Percentiles rank a stretch among this genome's conserved stretches.
phyloP scores from a whole-genome alignment of 2,329 filamentous ascomycete genomes.

The Hymenoscyphus salicellus region DNA sequence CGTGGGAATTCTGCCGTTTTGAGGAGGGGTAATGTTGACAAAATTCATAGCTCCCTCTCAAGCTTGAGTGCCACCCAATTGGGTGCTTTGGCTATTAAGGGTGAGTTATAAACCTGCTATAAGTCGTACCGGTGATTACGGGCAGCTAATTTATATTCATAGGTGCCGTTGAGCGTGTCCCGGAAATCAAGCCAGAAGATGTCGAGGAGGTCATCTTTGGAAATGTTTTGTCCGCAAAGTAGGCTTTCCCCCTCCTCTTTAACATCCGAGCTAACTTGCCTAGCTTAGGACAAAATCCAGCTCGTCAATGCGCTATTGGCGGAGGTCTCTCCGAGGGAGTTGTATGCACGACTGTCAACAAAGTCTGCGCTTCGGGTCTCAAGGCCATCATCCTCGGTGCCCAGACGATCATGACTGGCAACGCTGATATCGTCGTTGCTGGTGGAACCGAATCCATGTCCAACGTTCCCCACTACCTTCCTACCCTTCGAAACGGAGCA shows the following conservation, averaged over 20 bases:
- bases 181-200: conserved; percentile 81
- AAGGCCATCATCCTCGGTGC: conserved; percentile 94
- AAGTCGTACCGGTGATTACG: not conserved
- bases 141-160: conserved; percentile 14
- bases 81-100: conserved; percentile 88
- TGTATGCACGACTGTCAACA: conserved; percentile 93
- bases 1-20: conserved; percentile 57
- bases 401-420: conserved; percentile 96
- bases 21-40: conserved; percentile 21
- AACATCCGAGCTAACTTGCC: conserved; percentile 12
- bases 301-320: conserved; percentile 86
- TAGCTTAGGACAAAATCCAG: conserved; percentile 93
- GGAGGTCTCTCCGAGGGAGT: conserved; percentile 79
- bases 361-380: conserved; percentile 93
- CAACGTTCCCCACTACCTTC: conserved; percentile 93
- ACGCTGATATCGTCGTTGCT: conserved; percentile 86
- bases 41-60: conserved; percentile 68
- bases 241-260: conserved; percentile 28
- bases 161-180: conserved; percentile 80
- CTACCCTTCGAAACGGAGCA: conserved; percentile 77
- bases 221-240: conserved; percentile 97
- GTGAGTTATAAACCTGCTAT: conserved; percentile 46
- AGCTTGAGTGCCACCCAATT: conserved; percentile 83
- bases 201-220: conserved; percentile 97
- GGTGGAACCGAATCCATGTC: conserved; percentile 98